A percentile compares a stretch with the other conserved stretches of the same genome.
phyloP scores from a whole-genome alignment of 495 filamentous ascomycete species.

The Penicillium paradoxum region DNA sequence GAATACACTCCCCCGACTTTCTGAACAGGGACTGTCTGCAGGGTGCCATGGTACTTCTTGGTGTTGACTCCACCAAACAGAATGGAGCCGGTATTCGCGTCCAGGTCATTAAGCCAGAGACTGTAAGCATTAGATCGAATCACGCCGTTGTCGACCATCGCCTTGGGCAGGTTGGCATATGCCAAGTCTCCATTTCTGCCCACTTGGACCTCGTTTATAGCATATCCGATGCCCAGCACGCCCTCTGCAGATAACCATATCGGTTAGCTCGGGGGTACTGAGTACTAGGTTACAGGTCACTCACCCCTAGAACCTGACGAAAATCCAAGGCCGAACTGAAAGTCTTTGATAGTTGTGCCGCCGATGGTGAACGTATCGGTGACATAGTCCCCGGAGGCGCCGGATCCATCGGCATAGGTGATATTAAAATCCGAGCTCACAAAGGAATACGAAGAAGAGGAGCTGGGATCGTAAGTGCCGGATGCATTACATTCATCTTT shows the following conservation, averaged over 20 bases:
- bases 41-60: conserved; percentile 64
- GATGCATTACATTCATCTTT: conserved; percentile 48
- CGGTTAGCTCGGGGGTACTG: neutral
- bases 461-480: conserved; percentile 67
- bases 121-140: conserved; percentile 83
- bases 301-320: conserved; percentile 52
- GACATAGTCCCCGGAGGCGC: conserved; percentile 77
- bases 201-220: conserved; percentile 74
- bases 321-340: conserved; percentile 89
- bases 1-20: conserved; percentile 51
- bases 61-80: conserved; percentile 91
- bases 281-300: conserved; percentile 2
- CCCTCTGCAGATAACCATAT: conserved; percentile 46
- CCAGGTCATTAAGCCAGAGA: conserved; percentile 49
- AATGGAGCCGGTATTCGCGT: conserved; percentile 70
- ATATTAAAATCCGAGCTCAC: conserved; percentile 82
- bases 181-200: conserved; percentile 49
- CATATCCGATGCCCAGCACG: conserved; percentile 90
- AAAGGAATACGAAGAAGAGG: conserved; percentile 76
- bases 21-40: conserved; percentile 74
- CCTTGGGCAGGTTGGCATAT: conserved; percentile 76
- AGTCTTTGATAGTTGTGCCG: conserved; percentile 49
- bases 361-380: conserved; percentile 72
- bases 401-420: conserved; percentile 81
- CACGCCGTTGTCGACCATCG: conserved; percentile 62